A percentile compares a stretch with the other conserved stretches of the same genome.
Evolutionary conservation across 2,329 filamentous ascomycete genomes (phyloP).

Genomic region (Pseudogymnoascus sp.): DNA sequence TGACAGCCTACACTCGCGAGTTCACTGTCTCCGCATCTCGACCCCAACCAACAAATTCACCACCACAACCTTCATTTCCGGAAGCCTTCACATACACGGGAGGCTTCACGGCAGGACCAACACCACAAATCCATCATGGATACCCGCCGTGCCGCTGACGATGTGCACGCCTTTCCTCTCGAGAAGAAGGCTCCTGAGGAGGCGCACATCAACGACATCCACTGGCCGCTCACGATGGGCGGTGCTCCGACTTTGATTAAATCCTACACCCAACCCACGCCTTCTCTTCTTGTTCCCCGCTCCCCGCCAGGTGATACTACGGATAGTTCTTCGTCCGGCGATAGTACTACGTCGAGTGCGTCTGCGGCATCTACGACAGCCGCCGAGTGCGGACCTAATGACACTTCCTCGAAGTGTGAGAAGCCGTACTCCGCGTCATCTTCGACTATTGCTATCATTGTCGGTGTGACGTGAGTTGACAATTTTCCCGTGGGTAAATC

Average conservation of each 20-base stretch:
- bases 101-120: neutral
- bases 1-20: neutral
- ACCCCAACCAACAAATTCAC: neutral
- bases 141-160: neutral
- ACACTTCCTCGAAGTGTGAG: neutral
- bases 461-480: neutral
- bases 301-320: neutral
- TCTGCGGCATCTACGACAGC: neutral
- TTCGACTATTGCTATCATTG: constrained; percentile 5
- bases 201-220: neutral
- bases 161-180: neutral
- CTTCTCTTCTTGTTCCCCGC: neutral
- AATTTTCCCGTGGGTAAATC: too few species aligned
- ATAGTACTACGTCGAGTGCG: neutral
- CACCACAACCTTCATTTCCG: neutral
- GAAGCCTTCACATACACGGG: neutral
- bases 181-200: neutral
- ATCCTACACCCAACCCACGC: neutral
- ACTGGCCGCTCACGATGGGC: neutral
- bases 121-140: neutral
- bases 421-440: neutral
- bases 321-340: neutral
- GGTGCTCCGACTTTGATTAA: neutral
- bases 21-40: neutral
- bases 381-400: neutral